Base-by-base conservation (phyloP, 495 filamentous ascomycete genomes). In the Mytilinidion resinicola region DNA sequence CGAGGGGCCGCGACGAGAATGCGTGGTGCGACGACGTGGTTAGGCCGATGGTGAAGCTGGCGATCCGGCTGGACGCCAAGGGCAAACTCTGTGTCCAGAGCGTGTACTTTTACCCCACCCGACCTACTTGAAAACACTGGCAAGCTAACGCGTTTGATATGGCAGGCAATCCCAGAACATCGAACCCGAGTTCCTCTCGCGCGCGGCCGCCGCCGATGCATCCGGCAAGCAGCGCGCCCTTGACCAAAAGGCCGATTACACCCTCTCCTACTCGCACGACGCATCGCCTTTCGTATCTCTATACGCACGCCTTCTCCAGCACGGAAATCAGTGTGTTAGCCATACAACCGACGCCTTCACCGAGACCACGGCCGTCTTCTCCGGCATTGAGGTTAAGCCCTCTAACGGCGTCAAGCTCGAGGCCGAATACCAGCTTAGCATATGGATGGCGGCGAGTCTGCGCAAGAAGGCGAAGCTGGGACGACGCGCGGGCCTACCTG, bases 21-120 rank as follows among this genome's bases (percentile, higher is more conserved):
- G 53, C 53, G 42, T 56, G 53, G 53, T 56, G 41, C 42, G 14
- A 4, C 19, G 42, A 56, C 2, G 53, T 56, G 9, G 53, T 56
- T 17, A 4, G 20, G 39, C 53, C 53, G 25, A 30, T 56, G 41
- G 3, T 56, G 9, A 15, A 10, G 12, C 53, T 56, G 6, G 53
- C 53, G 17, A 41, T 56, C 19, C 39, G 42, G 20, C 25, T 47
- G 9, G 34, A 8, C 41, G 19, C 9, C 5, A 56, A 4, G 53
- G 12, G 12, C 4, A 49, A 56, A 8, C 52, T 55, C 52, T 4
- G 5, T 8, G 42, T 56, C 4, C 41, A 56, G 21, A 56, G 53
- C 53, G 53, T 56, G 53, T 56, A 49, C 39, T 8, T 55, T 25
- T 20, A 20, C 39, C 39, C 53, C 19, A 55, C 15, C 53, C 17